Conservation (phyloP, 192 early-diverging fungal genomes). For the Funneliformis mosseae region DNA sequence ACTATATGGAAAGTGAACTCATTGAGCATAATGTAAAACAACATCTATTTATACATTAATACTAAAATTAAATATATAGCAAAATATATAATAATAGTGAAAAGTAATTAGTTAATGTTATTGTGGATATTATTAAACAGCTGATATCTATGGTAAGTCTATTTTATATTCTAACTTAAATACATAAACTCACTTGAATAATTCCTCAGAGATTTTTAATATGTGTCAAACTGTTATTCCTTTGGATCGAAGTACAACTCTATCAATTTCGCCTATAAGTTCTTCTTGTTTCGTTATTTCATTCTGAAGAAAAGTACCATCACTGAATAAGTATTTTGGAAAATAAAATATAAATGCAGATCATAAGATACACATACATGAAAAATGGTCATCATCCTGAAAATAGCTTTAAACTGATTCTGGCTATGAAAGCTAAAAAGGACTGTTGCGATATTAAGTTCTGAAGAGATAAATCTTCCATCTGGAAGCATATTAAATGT, state of each 20-base stretch:
- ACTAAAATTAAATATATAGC: slow-evolving; percentile 22
- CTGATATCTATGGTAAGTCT: slow-evolving; percentile 16
- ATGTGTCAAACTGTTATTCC: slow-evolving; percentile 23
- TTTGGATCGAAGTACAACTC: slow-evolving; percentile 11
- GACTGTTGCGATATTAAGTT: slow-evolving; percentile 15
- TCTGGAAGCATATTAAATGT: slow-evolving; percentile 30
- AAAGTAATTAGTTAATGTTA: slow-evolving; percentile 22
- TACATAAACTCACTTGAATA: slow-evolving; percentile 19
- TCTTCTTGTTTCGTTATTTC: slow-evolving; percentile 27
- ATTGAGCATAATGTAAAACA: slow-evolving; percentile 12
- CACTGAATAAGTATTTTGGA: background rate
- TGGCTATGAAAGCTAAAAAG: slow-evolving; percentile 29
- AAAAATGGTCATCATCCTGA: slow-evolving; percentile 34
- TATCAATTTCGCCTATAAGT: slow-evolving; percentile 22
- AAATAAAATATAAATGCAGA: slow-evolving; percentile 2
- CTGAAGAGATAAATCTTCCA: slow-evolving; percentile 23
- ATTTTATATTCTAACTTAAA: slow-evolving; percentile 24
- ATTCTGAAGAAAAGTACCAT: slow-evolving; percentile 29
- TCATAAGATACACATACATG: slow-evolving; percentile 31
- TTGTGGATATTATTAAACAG: slow-evolving; percentile 14
- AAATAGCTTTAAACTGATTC: slow-evolving; percentile 16
- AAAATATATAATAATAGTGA: too few relatives aligned
- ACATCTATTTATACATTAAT: slow-evolving; percentile 24
- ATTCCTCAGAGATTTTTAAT: slow-evolving; percentile 17
- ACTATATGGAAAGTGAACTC: slow-evolving; percentile 5